phyloP scores from a whole-genome alignment of 1,284 basidiomycete species.

The Cystobasidium sp. region DNA sequence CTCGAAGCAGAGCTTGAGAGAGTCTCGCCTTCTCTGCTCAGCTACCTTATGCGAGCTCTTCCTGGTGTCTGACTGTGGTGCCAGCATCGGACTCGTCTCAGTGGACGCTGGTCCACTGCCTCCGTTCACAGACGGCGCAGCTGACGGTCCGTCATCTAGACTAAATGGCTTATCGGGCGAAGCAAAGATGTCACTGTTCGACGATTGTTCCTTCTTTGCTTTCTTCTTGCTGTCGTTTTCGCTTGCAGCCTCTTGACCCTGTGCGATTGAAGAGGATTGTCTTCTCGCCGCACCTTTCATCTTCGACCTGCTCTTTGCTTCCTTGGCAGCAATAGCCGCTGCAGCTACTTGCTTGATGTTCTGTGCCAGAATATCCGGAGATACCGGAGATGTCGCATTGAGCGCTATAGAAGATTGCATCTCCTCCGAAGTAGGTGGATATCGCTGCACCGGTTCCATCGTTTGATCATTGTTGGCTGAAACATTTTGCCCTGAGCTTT shows the following conservation, averaged over 20 bases:
- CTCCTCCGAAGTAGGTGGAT: conserved; percentile 1
- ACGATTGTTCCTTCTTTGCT: not conserved
- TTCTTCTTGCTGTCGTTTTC: not conserved
- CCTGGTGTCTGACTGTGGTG: conserved; percentile 60
- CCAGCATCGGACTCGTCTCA: conserved; percentile 44
- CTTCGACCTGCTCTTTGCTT: conserved; percentile 34
- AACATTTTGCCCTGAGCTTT: too few species aligned
- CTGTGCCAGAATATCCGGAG: conserved; percentile 10
- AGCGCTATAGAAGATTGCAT: conserved; percentile 15
- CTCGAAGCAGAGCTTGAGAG: conserved; percentile 93
- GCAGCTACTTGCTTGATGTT: conserved; percentile 27
- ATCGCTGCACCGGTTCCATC: not conserved
- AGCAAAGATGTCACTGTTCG: not conserved
- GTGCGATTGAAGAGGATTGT: conserved; percentile 24
- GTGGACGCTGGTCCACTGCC: conserved; percentile 34
- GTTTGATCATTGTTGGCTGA: not conserved
- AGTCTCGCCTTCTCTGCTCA: conserved; percentile 95
- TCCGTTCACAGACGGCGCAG: not conserved
- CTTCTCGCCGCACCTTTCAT: not conserved
- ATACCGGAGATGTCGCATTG: conserved; percentile 17
- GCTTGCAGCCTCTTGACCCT: not conserved
- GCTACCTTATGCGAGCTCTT: conserved; percentile 95
- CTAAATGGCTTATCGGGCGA: conserved; percentile 23
- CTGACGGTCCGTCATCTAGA: conserved; percentile 26
- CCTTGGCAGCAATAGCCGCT: conserved; percentile 37